A percentile compares a stretch with the other conserved stretches of the same genome.
Conservation (phyloP, 2,329 filamentous ascomycete species). For the Neonectria coccinea region DNA sequence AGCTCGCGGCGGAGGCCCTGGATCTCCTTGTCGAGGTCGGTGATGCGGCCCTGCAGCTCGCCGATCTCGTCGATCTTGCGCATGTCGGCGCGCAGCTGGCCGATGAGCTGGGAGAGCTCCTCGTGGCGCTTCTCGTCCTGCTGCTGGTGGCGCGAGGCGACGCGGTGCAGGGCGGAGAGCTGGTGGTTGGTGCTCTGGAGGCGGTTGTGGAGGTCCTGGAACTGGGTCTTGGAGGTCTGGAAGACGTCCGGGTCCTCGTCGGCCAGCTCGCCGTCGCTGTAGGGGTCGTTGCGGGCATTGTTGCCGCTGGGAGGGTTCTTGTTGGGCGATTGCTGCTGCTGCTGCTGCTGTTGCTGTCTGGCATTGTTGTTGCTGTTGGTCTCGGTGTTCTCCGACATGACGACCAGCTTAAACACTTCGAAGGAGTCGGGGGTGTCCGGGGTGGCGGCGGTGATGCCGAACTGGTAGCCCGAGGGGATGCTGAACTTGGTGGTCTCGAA, state of each 20-base stretch:
- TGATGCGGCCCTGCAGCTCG: constrained; percentile 58
- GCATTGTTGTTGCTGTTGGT: constrained; percentile 38
- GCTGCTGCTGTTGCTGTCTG: constrained; percentile 43
- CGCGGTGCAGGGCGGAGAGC: constrained; percentile 70
- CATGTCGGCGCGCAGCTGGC: constrained; percentile 60
- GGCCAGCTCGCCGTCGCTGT: constrained; percentile 57
- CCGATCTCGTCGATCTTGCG: constrained; percentile 60
- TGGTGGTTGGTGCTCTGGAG: constrained; percentile 80
- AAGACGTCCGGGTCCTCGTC: constrained; percentile 62
- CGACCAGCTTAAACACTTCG: constrained; percentile 88
- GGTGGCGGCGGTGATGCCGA: constrained; percentile 88
- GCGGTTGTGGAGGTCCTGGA: constrained; percentile 86
- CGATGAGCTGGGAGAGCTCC: constrained; percentile 63
- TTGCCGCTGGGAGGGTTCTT: constrained; percentile 47
- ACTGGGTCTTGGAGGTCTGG: constrained; percentile 70
- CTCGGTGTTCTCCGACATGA: constrained; percentile 67
- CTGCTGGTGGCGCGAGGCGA: constrained; percentile 63
- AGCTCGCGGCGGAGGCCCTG: constrained; percentile 68
- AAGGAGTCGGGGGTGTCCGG: constrained; percentile 95
- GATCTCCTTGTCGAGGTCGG: constrained; percentile 69
- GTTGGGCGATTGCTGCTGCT: constrained; percentile 47
- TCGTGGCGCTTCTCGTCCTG: constrained; percentile 67
- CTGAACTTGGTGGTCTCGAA: constrained; percentile 85
- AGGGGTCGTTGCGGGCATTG: constrained; percentile 43
- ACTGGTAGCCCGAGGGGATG: constrained; percentile 83